Base-by-base conservation (phyloP, 225 moss, liverwort and hornwort genomes). In the Rhytidiadelphus loreus region DNA sequence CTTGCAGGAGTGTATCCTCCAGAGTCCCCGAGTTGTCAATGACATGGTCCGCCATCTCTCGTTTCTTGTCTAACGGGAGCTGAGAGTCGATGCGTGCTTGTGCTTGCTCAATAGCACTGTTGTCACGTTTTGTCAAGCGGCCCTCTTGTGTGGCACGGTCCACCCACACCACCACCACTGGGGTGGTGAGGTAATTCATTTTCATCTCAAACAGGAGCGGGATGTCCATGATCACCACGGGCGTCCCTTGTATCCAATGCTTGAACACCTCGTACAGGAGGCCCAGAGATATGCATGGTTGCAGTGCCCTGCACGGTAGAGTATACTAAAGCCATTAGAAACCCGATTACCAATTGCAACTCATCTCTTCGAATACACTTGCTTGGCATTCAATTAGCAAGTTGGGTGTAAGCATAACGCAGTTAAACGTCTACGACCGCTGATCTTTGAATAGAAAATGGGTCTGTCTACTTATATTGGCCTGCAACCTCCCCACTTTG, bases 181-280 rank as follows among this genome's bases (percentile, higher is more conserved):
- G 93, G 46, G 91, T 86, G 50, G 96, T 95, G 46, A 96, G 88
- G 86, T 94, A 93, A 33, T 95, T 92, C 87, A 97, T 92, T 39
- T 96, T 96, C 77, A 94, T 96, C 91, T 97, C 98, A 72, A 93
- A 96, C 73, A 98, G 88, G 16, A 98, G 90, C 37, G 98, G 97
- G 79, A 94, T 92, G 88, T 98, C 98, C 91, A 97, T 94, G 35
- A 97, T 90, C 87, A 95, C 92, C 86, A 97, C 95, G 20, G 92
- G 48, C 35, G 95, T 95, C 55, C 97, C 98, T 24, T 37, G 88
- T 20, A 97, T 85, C 98, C 98, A 98, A 57, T 95, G 94, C 92
- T 97, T 94, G 57, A 66, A 91, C 68, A 96, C 91, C 86, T 94
- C 94, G 90, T 84, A 92, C 77, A 96, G 77, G 50, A 97, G 92